Evolutionary conservation across 768 basidiomycete species (phyloP).

Genomic region (Phallus indusiatus): DNA sequence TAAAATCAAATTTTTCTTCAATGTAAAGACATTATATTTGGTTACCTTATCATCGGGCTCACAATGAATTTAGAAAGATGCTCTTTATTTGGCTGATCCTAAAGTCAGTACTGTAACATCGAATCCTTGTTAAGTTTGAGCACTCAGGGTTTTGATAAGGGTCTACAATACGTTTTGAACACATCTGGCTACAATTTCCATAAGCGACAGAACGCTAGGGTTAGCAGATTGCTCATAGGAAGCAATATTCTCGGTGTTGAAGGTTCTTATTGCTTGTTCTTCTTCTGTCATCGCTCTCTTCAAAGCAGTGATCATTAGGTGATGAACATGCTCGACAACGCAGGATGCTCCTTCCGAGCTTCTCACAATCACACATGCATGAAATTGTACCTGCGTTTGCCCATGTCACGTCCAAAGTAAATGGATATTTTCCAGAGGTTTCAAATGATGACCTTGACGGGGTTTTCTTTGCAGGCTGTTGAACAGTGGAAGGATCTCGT

Average conservation of each 20-base stretch:
- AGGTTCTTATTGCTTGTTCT: neutral
- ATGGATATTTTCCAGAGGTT: neutral
- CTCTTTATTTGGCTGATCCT: constrained; percentile 2
- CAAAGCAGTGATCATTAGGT: constrained; percentile 4
- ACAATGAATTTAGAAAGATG: neutral
- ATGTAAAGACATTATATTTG: neutral
- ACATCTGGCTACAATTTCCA: constrained; percentile 20
- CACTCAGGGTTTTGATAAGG: neutral
- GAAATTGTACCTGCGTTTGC: constrained; percentile 20
- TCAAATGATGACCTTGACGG: neutral
- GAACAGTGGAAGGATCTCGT: neutral
- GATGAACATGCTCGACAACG: constrained; percentile 21
- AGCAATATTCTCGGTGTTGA: neutral
- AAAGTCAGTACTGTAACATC: neutral
- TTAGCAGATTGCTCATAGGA: constrained; percentile 10
- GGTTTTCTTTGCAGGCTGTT: neutral
- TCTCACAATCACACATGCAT: constrained; percentile 17
- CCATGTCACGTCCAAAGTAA: constrained; percentile 12
- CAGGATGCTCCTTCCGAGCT: constrained; percentile 21
- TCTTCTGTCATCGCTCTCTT: no score
- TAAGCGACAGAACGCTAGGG: constrained; percentile 8
- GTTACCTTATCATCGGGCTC: neutral
- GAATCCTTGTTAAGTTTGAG: no score
- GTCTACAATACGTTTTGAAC: constrained; percentile 15
- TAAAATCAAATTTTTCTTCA: neutral